Evolutionary conservation across 2,329 filamentous ascomycete species (phyloP), one percentile per base, ranked within the genome.

Genomic region (Helotiales sp.): DNA sequence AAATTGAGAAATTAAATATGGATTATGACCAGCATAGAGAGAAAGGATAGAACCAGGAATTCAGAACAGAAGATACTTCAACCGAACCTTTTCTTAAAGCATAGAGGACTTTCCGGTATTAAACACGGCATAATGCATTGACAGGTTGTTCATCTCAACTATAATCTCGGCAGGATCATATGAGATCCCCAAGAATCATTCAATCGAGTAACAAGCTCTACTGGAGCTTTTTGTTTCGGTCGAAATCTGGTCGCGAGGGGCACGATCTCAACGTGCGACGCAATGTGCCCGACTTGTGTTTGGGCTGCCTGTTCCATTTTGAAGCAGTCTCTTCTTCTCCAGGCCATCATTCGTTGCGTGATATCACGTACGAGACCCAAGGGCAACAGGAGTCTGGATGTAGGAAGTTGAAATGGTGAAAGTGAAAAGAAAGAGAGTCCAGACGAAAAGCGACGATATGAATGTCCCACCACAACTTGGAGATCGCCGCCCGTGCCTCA

Each of bases 401-500:
- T n/a, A n/a, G n/a, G n/a, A n/a, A n/a, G n/a, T n/a, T n/a, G n/a
- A n/a, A n/a, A n/a, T n/a, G n/a, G n/a, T n/a, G n/a, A n/a, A n/a
- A n/a, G n/a, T n/a, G n/a, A n/a, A n/a, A n/a, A n/a, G n/a, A n/a
- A n/a, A n/a, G n/a, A n/a, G n/a, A n/a, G n/a, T n/a, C n/a, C n/a
- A n/a, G n/a, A n/a, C n/a, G n/a, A n/a, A n/a, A n/a, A n/a, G n/a
- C n/a, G n/a, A n/a, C n/a, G n/a, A n/a, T n/a, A 47, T 17, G 5
- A 13, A 40, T 47, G 40, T 48, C 25, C 24, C 31, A 47, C 46
- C 63, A 57, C 63, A 58, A 25, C 17, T 63, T 61, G 63, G 63
- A 63, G 57, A 59, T 61, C 55, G 36, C 63, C 61, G 61, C 57
- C 49, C 24, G 49, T 42, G 38, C 9, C 8, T 46, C 59, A 63